Evolutionary conservation across 441 rosid genomes (phyloP).

Genomic region (Corymbia calophylla): DNA sequence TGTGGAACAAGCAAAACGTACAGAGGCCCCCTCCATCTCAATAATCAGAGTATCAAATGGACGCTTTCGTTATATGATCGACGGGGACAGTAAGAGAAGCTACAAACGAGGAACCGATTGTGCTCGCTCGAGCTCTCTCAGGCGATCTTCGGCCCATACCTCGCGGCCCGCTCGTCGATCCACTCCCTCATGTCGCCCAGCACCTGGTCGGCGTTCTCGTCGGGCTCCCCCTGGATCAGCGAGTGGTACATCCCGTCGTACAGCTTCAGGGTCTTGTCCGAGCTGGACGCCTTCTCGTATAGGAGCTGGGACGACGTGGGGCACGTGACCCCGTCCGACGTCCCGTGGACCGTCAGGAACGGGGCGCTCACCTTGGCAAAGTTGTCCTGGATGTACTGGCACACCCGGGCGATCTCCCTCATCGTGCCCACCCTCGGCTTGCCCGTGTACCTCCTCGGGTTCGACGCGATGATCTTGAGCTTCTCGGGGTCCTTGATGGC

Average conservation of each 20-base stretch:
- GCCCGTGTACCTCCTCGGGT: slow-evolving; percentile 76
- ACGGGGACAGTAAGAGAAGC: not conserved
- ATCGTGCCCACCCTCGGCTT: slow-evolving; percentile 84
- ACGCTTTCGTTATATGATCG: not conserved
- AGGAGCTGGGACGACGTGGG: slow-evolving; percentile 60
- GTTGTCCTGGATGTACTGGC: slow-evolving; percentile 68
- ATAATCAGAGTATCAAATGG: not conserved
- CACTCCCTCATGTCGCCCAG: slow-evolving; percentile 89
- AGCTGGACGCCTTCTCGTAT: slow-evolving; percentile 63
- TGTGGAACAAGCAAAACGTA: not conserved
- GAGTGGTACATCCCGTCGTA: slow-evolving; percentile 94
- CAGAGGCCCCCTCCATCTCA: not conserved
- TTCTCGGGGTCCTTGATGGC: slow-evolving; percentile 72
- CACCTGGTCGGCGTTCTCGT: slow-evolving; percentile 55
- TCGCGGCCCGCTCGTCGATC: slow-evolving; percentile 77
- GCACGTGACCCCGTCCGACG: slow-evolving; percentile 69
- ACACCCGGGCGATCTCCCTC: slow-evolving; percentile 68
- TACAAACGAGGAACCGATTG: not conserved
- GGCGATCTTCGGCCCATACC: slow-evolving; percentile 27
- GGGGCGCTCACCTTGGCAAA: slow-evolving; percentile 52
- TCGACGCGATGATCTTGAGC: slow-evolving; percentile 71
- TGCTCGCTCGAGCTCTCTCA: not conserved
- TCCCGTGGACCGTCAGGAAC: slow-evolving; percentile 68
- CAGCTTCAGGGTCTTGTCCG: slow-evolving; percentile 66
- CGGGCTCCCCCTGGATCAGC: slow-evolving; percentile 82